Percentiles rank a stretch among this genome's conserved stretches.
Evolutionary conservation across 179 eudicot species (phyloP).

Genomic region (Sideroxylon spinosum): DNA sequence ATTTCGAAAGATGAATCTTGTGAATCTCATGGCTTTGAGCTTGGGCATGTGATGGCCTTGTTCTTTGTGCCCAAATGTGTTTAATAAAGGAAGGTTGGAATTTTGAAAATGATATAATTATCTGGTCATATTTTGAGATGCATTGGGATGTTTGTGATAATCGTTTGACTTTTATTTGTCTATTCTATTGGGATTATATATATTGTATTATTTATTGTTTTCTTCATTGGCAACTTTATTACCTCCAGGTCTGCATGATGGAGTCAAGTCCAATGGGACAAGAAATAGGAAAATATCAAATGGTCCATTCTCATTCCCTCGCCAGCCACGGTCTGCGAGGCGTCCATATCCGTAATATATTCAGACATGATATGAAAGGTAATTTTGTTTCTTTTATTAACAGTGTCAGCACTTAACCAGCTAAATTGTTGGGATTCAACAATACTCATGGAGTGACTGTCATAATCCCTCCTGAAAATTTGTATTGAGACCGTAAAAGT

Average conservation of each 20-base stretch:
- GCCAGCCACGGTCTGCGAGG: slow-evolving; percentile 61
- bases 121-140: background rate
- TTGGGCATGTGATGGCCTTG: slow-evolving; percentile 4
- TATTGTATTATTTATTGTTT: slow-evolving; percentile 7
- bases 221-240: slow-evolving; percentile 45
- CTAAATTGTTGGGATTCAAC: slow-evolving; percentile 4
- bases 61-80: background rate
- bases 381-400: slow-evolving; percentile 11
- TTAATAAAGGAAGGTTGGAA: slow-evolving; percentile 4
- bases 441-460: background rate
- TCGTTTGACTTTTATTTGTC: background rate
- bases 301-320: slow-evolving; percentile 67
- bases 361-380: slow-evolving; percentile 4
- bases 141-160: background rate
- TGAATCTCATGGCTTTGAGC: background rate
- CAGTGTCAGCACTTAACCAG: background rate
- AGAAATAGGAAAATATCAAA: slow-evolving; percentile 43
- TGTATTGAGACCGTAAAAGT: background rate
- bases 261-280: slow-evolving; percentile 37
- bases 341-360: slow-evolving; percentile 16
- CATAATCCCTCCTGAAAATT: background rate
- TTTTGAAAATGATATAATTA: background rate
- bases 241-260: slow-evolving; percentile 44
- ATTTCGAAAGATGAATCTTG: slow-evolving; percentile 11
- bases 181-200: background rate